Evolutionary conservation across 768 basidiomycete species (phyloP).

Genomic region (Trametes punicea): DNA sequence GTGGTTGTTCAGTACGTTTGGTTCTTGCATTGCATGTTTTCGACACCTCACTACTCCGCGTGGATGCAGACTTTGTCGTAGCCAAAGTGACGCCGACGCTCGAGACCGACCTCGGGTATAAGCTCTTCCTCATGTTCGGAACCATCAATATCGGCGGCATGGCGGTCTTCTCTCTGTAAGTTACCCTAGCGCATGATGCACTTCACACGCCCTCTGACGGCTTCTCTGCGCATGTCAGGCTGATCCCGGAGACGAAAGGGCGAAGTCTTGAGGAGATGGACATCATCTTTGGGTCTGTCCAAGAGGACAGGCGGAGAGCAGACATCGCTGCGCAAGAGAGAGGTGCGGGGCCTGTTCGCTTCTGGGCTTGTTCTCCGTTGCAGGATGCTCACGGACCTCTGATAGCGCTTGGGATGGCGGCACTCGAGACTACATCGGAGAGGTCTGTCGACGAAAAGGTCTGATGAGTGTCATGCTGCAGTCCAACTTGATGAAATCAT

Average conservation of each 20-base stretch:
- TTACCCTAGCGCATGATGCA: too few relatives aligned
- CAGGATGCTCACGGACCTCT: background rate
- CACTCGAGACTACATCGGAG: background rate
- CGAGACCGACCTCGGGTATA: slow-evolving; percentile 59
- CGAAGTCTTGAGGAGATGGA: slow-evolving; percentile 52
- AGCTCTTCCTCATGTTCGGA: slow-evolving; percentile 76
- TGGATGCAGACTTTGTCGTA: slow-evolving; percentile 60
- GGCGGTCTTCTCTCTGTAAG: slow-evolving; percentile 63
- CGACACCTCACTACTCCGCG: background rate
- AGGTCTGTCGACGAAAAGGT: background rate
- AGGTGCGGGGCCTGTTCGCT: slow-evolving; percentile 26
- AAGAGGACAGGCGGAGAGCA: slow-evolving; percentile 48
- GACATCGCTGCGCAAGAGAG: slow-evolving; percentile 49
- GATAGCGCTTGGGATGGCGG: background rate
- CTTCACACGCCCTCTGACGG: too few relatives aligned
- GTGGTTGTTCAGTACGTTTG: slow-evolving; percentile 71
- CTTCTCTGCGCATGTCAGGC: slow-evolving; percentile 26
- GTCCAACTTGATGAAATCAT: background rate
- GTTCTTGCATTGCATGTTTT: background rate
- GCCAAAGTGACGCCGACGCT: slow-evolving; percentile 68
- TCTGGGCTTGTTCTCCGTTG: background rate
- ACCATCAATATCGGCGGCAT: slow-evolving; percentile 74
- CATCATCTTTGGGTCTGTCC: slow-evolving; percentile 56
- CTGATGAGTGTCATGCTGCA: background rate
- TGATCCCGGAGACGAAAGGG: slow-evolving; percentile 43